Evolutionary conservation across 768 basidiomycete genomes (phyloP), one percentile per base, ranked within the genome.

Genomic region (Kwoniella sp.): DNA sequence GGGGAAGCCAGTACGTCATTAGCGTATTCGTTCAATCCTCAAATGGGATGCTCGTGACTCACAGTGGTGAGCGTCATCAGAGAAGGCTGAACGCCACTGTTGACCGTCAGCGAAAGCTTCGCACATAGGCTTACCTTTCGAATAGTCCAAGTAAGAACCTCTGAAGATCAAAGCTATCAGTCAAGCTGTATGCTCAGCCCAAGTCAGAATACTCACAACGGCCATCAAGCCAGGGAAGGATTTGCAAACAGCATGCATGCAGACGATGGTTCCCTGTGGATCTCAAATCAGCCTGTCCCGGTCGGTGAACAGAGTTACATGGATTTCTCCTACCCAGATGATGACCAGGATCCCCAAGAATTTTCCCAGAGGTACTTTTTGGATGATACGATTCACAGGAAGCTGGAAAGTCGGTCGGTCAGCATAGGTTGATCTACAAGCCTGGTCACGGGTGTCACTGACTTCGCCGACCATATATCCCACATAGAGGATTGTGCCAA

Each of bases 321-420:
- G n/a, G n/a, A 53, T 19, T 19, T 10, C 17, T 51, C 64, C 50
- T 50, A 68, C 62, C 61, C 62, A 47, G 57, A 51, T 37, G 17
- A 73, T 83, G 8, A 63, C 83, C 78, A 82, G 82, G 70, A 82
- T 81, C 3, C 80, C 81, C 1, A 85, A 78, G 60, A 83, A 84
- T 74, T 84, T 85, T n/a, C 75, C 85, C 54, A 86, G 76, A 2
- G 84, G 84, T 17, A 85, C 71, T 2, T 82, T 79, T 65, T 85
- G 85, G 37, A 85, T 79, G 21, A 85, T 73, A 4, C 82, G 76
- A 65, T 84, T 85, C 4, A 83, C 82, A 0, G 84, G 85, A 44
- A 84, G 82, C 71, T 85, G 83, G 83, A 82, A 83, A 17, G 4
- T 15, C n/a, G 10, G 15, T 40, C 30, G 22, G 21, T 37, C 33